These are phyloP conservation scores for Auricularia sp. DNA, from an alignment of 768 basidiomycete species.

Conservation along the genomic window DNA sequence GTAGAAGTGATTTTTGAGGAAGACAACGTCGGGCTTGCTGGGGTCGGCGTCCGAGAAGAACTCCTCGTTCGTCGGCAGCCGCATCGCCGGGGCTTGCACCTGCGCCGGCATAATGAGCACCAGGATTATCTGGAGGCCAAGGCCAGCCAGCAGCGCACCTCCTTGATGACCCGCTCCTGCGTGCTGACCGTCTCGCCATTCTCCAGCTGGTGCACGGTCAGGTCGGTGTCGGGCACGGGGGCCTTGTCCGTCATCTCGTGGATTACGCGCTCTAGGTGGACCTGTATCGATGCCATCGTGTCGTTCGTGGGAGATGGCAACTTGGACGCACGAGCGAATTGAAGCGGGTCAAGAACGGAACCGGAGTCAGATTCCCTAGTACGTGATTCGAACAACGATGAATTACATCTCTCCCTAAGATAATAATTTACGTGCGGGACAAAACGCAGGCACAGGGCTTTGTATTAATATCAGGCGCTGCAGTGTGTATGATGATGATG, in stretches of 20 bases:
- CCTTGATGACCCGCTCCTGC: slow-evolving; percentile 91
- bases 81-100: slow-evolving; percentile 98
- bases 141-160: slow-evolving; percentile 41
- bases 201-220: slow-evolving; percentile 84
- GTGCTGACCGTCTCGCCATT: slow-evolving; percentile 88
- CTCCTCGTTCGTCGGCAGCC: slow-evolving; percentile 81
- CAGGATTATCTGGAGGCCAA: not conserved
- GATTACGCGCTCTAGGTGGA: slow-evolving; percentile 16
- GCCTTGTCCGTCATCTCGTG: slow-evolving; percentile 25
- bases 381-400: too few relatives aligned
- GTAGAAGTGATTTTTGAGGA: slow-evolving; percentile 98
- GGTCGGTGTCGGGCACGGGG: slow-evolving; percentile 62
- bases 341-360: too few relatives aligned
- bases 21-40: slow-evolving; percentile 88
- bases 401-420: too few relatives aligned
- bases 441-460: too few relatives aligned
- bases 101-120: slow-evolving; percentile 19
- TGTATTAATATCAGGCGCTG: too few relatives aligned
- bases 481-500: too few relatives aligned
- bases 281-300: not conserved
- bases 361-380: too few relatives aligned
- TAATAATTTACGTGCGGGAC: too few relatives aligned
- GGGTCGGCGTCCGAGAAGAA: slow-evolving; percentile 83
- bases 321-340: too few relatives aligned
- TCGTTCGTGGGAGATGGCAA: too few relatives aligned